Percentiles rank a stretch among this genome's conserved stretches.
Evolutionary conservation across 768 basidiomycete genomes (phyloP).

Genomic region (Panus rudis): DNA sequence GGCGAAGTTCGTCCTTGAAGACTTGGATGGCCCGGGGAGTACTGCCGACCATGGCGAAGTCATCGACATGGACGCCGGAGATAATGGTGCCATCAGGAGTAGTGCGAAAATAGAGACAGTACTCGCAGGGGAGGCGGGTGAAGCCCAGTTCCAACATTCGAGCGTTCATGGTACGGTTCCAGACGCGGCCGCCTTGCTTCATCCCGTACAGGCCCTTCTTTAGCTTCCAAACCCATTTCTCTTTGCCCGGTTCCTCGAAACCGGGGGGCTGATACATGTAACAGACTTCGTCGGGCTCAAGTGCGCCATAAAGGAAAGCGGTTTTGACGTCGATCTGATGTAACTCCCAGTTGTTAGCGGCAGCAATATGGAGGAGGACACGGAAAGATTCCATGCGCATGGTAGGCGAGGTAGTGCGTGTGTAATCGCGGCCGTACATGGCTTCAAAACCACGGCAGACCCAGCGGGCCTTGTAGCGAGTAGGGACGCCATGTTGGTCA

Average conservation of each 20-base stretch:
- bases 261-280: slow-evolving; percentile 10
- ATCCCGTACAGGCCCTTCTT: slow-evolving; percentile 1
- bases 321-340: slow-evolving; percentile 28
- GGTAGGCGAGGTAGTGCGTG: no score
- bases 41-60: neutral
- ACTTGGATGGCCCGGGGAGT: neutral
- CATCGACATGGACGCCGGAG: slow-evolving; percentile 4
- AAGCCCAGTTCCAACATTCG: neutral
- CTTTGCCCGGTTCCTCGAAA: slow-evolving; percentile 1
- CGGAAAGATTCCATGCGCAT: no score
- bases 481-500: no score
- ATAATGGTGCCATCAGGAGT: neutral
- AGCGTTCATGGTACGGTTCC: slow-evolving; percentile 2
- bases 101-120: slow-evolving; percentile 6
- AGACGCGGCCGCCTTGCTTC: slow-evolving; percentile 10
- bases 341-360: slow-evolving; percentile 17
- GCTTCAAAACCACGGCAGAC: no score
- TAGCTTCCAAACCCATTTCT: neutral
- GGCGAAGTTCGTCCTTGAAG: neutral
- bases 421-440: no score
- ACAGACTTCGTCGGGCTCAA: slow-evolving; percentile 9
- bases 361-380: no score
- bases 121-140: slow-evolving; percentile 1
- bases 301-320: slow-evolving; percentile 20
- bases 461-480: no score